Percentiles rank a stretch among this genome's conserved stretches.
Evolutionary conservation across 352 stramenopile genomes (phyloP).

Genomic region (Globisporangium rhizosaccharum): DNA sequence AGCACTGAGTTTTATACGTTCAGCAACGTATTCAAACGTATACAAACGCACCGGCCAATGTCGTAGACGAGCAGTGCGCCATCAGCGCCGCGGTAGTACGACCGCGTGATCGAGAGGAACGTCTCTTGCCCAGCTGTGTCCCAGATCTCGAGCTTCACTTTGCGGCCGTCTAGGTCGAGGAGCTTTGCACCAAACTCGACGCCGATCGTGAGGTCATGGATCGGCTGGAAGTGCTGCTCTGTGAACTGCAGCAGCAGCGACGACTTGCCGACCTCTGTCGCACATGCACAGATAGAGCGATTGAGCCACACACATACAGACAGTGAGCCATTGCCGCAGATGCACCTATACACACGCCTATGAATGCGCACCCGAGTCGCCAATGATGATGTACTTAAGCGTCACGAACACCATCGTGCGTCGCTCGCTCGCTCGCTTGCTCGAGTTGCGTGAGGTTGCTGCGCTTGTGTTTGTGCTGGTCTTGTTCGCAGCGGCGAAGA

Average conservation of each 20-base stretch:
- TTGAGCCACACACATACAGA: neutral
- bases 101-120: slow-evolving; percentile 86
- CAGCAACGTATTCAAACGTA: neutral
- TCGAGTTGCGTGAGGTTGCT: neutral
- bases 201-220: slow-evolving; percentile 89
- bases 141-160: slow-evolving; percentile 92
- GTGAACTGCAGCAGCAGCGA: slow-evolving; percentile 89
- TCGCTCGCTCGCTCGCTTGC: neutral
- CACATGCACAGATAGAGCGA: neutral
- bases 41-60: slow-evolving; percentile 35
- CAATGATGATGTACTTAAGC: slow-evolving; percentile 90
- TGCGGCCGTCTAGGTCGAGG: slow-evolving; percentile 70
- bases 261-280: slow-evolving; percentile 84
- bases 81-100: slow-evolving; percentile 86
- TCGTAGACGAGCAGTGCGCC: slow-evolving; percentile 88
- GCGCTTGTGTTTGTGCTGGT: neutral
- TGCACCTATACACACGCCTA: neutral
- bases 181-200: slow-evolving; percentile 90
- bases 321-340: neutral
- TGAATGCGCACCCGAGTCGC: slow-evolving; percentile 47
- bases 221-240: slow-evolving; percentile 86
- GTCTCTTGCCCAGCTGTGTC: slow-evolving; percentile 89
- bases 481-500: neutral
- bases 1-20: neutral
- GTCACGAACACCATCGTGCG: slow-evolving; percentile 78